Evolutionary conservation across 2,329 filamentous ascomycete species (phyloP), one percentile per base, ranked within the genome.

Genomic region (Drechslerella coelobrocha): DNA sequence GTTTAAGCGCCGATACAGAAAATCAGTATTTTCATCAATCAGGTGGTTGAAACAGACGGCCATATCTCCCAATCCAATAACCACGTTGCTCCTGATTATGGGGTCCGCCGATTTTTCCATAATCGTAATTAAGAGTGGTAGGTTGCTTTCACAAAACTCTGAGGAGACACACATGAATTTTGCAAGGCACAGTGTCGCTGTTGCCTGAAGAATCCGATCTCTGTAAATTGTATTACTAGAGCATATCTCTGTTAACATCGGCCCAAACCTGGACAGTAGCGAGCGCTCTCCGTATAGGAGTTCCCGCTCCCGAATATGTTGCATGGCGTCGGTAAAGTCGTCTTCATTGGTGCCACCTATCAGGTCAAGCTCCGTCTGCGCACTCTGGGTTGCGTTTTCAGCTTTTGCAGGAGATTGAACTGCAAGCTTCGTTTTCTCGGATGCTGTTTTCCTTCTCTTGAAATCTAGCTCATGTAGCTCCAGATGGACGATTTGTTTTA

Each of bases 1-100:
- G 14, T 94, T 95, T 6, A 99, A 84, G 17, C 95, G 88, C 19
- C 94, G 88, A 80, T 99, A 99, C 43, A 99, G 80, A 82, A 97
- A 99, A 78, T 99, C 94, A 0, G 94, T 99, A 79, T 99, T 97
- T 80, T 99, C 95, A 77, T 99, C 95, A 75, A 99, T 97, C 53
- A 99, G 85, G 77, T 99, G 94, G 78, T 99, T 99, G 84, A 99
- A 99, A 84, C 92, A 97, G 21, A 99, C 94, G 0, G 95, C 95
- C 94, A 99, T 99, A 78, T 99, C 94, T 39, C 94, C 94, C 0
- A 99, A 86, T 0, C 94, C 93, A 75, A 99, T 96, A 17, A 99
- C 95, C 8, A 95, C 91, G 77, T 99, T 99, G 76, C 91, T 96
- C 55, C 94, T 88, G 39, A 96, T 93, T 17, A 92, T 96, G 0